A percentile compares a stretch with the other conserved stretches of the same genome.
phyloP scores from a whole-genome alignment of 148 eudicot genomes.

The Spergularia marina region DNA sequence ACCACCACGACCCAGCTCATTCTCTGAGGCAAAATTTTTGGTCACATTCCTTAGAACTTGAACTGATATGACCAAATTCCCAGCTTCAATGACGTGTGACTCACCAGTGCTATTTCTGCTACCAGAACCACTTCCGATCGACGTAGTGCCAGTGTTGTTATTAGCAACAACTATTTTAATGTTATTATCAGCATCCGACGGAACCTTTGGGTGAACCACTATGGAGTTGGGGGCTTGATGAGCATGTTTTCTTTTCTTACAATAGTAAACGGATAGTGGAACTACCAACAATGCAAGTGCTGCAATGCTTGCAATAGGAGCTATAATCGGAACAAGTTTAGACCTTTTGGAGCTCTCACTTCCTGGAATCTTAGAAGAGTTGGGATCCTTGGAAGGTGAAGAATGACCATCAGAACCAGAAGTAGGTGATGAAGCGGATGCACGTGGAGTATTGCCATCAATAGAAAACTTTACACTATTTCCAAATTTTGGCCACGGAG shows the following conservation, averaged over 20 bases:
- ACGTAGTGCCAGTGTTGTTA: slow-evolving; percentile 39
- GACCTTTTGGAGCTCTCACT: slow-evolving; percentile 32
- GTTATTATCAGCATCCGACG: slow-evolving; percentile 50
- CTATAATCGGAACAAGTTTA: slow-evolving; percentile 48
- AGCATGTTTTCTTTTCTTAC: slow-evolving; percentile 43
- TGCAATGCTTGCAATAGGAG: slow-evolving; percentile 49
- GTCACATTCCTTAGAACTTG: slow-evolving; percentile 91
- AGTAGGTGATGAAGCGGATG: slow-evolving; percentile 37
- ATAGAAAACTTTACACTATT: slow-evolving; percentile 42
- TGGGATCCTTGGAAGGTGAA: slow-evolving; percentile 27
- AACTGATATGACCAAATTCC: slow-evolving; percentile 85
- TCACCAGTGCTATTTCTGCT: slow-evolving; percentile 54
- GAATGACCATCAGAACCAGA: slow-evolving; percentile 24
- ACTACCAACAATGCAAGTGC: slow-evolving; percentile 45
- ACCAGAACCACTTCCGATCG: slow-evolving; percentile 60
- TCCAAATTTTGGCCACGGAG: slow-evolving; percentile 69
- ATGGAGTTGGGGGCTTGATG: slow-evolving; percentile 51
- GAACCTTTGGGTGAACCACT: slow-evolving; percentile 78
- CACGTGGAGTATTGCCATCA: slow-evolving; percentile 45
- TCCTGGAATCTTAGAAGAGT: slow-evolving; percentile 17
- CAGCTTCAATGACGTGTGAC: slow-evolving; percentile 81
- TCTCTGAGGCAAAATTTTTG: slow-evolving; percentile 75
- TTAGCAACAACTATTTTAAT: slow-evolving; percentile 72
- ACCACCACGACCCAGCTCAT: slow-evolving; percentile 96
- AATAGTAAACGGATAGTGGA: slow-evolving; percentile 50